These are phyloP conservation scores for Neurospora sublineolata DNA, from an alignment of 495 filamentous ascomycete species.

Conservation along the genomic window DNA sequence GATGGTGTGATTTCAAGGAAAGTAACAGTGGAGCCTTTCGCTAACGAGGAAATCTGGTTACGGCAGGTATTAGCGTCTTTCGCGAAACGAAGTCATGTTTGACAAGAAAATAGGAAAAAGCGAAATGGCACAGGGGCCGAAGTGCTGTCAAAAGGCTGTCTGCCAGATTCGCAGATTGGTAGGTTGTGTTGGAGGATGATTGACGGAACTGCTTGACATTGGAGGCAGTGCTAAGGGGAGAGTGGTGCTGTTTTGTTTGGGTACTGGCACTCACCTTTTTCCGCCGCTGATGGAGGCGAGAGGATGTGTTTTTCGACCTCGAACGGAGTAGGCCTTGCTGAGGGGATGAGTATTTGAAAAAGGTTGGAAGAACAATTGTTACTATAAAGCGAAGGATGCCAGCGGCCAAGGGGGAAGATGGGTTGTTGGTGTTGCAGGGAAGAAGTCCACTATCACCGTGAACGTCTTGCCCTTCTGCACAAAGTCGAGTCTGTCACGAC, in stretches of 20 bases:
- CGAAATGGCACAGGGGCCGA: neutral
- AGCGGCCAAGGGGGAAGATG: conserved; percentile 32
- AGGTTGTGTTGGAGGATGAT: neutral
- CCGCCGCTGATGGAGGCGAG: neutral
- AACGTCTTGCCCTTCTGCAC: conserved; percentile 18
- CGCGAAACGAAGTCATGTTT: neutral
- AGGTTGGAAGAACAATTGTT: conserved; percentile 24
- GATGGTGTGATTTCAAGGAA: neutral
- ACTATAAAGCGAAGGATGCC: conserved; percentile 41
- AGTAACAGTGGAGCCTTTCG: neutral
- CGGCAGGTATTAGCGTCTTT: neutral
- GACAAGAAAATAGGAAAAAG: neutral
- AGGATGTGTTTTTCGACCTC: neutral
- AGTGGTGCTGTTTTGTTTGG: neutral
- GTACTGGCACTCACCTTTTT: neutral
- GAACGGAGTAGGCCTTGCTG: neutral
- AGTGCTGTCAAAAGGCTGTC: neutral
- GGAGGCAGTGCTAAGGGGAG: neutral
- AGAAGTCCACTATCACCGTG: conserved; percentile 43
- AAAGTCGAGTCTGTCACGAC: conserved; percentile 18
- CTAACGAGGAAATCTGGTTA: neutral
- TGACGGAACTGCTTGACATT: neutral
- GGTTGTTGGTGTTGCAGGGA: conserved; percentile 25
- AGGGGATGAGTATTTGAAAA: neutral
- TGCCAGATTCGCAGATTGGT: neutral